Conservation (phyloP, 257 asterid genomes). For the Capsicum chinense region DNA sequence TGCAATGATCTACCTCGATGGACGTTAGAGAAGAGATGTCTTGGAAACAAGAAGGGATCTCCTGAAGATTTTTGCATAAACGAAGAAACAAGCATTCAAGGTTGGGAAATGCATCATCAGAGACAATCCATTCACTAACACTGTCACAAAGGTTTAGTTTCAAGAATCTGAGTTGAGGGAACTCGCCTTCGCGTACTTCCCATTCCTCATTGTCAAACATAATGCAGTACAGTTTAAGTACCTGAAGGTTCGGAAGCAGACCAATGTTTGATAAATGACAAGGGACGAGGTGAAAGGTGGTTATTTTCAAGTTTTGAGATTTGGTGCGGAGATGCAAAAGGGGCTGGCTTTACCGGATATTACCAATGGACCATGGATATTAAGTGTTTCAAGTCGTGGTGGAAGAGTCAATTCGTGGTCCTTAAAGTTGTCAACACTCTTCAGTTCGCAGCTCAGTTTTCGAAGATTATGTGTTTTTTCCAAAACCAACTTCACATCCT, state of each 20-base stretch:
- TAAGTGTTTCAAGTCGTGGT: not conserved
- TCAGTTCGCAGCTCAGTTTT: not conserved
- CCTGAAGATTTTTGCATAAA: not conserved
- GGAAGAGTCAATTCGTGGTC: not conserved
- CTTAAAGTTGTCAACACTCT: not conserved
- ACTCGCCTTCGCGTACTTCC: not conserved
- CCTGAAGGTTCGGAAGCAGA: constrained; percentile 7
- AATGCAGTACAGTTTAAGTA: constrained; percentile 9
- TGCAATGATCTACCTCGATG: not conserved
- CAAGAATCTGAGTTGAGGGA: not conserved
- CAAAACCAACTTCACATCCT: not conserved
- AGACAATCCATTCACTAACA: not conserved
- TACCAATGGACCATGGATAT: not conserved
- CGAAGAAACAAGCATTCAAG: not conserved
- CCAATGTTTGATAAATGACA: not conserved
- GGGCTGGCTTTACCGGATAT: not conserved
- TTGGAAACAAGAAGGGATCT: not conserved
- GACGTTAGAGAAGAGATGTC: not conserved
- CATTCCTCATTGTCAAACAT: not conserved
- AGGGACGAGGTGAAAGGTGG: not conserved
- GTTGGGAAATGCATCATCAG: not conserved
- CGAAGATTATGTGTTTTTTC: constrained; percentile 7
- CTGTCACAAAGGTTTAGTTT: not conserved
- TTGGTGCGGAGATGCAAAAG: not conserved
- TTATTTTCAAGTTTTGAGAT: constrained; percentile 26